A percentile compares a stretch with the other conserved stretches of the same genome.
Conservation (phyloP, 1,284 basidiomycete genomes). For the Ganoderma leucocontextum region DNA sequence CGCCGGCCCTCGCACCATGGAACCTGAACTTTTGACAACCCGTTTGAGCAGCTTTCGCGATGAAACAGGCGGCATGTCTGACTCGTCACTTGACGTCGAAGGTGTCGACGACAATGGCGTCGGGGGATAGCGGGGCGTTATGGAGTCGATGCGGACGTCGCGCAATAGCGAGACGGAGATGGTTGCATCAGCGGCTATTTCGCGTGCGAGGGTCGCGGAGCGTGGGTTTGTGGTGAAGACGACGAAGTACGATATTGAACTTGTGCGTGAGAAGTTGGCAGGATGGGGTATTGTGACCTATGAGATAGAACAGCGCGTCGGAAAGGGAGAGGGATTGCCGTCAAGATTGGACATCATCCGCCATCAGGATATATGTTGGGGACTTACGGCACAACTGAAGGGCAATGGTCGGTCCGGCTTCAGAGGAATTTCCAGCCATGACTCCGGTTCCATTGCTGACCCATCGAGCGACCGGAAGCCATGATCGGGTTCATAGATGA, state of each 20-base stretch:
- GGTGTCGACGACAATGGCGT: constrained; percentile 49
- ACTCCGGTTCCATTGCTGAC: constrained; percentile 49
- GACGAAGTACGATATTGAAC: constrained; percentile 71
- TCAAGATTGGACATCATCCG: background rate
- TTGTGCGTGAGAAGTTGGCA: constrained; percentile 62
- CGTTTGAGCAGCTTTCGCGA: constrained; percentile 54
- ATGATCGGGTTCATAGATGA: constrained; percentile 63
- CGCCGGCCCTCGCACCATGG: constrained; percentile 7
- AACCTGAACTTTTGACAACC: constrained; percentile 40
- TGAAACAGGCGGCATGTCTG: constrained; percentile 45
- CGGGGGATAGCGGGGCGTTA: constrained; percentile 32
- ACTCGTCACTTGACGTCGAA: constrained; percentile 61
- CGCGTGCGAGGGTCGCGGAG: constrained; percentile 58
- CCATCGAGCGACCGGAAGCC: constrained; percentile 69
- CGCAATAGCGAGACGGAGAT: constrained; percentile 69
- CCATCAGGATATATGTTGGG: background rate
- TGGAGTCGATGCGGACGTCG: constrained; percentile 56
- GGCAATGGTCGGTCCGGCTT: constrained; percentile 67
- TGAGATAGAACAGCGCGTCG: background rate
- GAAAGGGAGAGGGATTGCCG: constrained; percentile 15
- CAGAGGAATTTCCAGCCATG: constrained; percentile 75
- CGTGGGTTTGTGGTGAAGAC: constrained; percentile 71
- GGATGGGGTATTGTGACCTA: constrained; percentile 71
- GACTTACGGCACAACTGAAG: constrained; percentile 67
- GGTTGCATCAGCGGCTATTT: constrained; percentile 74